Evolutionary conservation across 1,139 yeast genomes (phyloP).

Genomic region (Komagataea norvegica): DNA sequence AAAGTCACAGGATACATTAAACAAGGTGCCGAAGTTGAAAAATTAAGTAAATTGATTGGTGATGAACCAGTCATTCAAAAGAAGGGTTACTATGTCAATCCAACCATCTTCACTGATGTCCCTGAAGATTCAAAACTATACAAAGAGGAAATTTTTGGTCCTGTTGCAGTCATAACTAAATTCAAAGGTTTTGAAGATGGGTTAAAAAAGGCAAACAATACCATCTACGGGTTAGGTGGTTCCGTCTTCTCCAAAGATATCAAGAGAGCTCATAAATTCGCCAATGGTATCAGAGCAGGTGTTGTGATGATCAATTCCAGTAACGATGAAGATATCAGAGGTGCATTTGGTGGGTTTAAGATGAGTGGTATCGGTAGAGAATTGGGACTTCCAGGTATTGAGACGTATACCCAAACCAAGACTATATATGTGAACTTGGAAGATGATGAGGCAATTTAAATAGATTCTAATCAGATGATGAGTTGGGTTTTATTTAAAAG

Average conservation of each 20-base stretch:
- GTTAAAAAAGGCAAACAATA: constrained; percentile 54
- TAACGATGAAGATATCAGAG: constrained; percentile 56
- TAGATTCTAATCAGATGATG: too few species aligned
- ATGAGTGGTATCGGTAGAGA: constrained; percentile 73
- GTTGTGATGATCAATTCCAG: constrained; percentile 72
- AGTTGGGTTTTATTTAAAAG: too few species aligned
- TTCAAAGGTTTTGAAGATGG: constrained; percentile 65
- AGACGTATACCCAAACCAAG: constrained; percentile 59
- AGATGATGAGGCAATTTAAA: constrained; percentile 9
- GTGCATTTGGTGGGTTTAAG: constrained; percentile 71
- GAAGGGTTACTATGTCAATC: constrained; percentile 59
- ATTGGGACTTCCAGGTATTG: constrained; percentile 61
- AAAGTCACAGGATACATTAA: constrained; percentile 52
- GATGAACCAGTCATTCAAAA: constrained; percentile 31
- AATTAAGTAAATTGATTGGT: constrained; percentile 32
- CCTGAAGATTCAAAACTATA: constrained; percentile 52
- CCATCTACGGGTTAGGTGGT: constrained; percentile 65
- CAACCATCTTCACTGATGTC: constrained; percentile 63
- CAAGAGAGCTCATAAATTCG: constrained; percentile 52
- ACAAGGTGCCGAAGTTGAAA: constrained; percentile 57
- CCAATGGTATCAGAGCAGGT: constrained; percentile 60
- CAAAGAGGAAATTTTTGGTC: constrained; percentile 65
- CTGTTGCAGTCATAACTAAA: constrained; percentile 59
- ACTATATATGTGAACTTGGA: constrained; percentile 35
- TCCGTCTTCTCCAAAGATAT: constrained; percentile 66